Evolutionary conservation across 495 filamentous ascomycete genomes (phyloP), one percentile per base, ranked within the genome.

Genomic region (Staphylotrichum tortipilum): DNA sequence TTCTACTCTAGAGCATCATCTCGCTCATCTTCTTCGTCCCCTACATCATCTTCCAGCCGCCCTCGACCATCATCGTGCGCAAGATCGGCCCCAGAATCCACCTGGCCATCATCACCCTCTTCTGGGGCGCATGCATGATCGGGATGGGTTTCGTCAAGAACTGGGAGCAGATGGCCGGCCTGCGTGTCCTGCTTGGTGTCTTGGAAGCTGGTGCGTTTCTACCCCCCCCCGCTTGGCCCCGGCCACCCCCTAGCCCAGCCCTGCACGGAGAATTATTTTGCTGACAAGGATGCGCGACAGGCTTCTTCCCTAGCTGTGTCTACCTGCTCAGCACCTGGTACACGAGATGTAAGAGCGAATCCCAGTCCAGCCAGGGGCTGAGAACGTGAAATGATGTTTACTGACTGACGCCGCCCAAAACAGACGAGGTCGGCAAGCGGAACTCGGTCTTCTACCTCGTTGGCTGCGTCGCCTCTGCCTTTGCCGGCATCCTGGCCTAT

Each of bases 321-420:
- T 85, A 83, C 55, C 65, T 84, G 12, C 69, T 85, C 2, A 74
- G 68, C 29, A 81, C 76, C 36, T 84, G 81, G 81, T 84, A 84
- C 55, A 77, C 76, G 4, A 61, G 80, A 55, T 84, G 64, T 68
- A 54, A 50, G 66, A 50, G 23, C 4, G 18, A 3, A n/a, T n/a
- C n/a, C n/a, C n/a, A n/a, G 41, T 28, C 6, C 19, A 10, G 1
- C 11, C 7, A 14, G n/a, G 11, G 37, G 22, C 9, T 24, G 0
- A 14, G n/a, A 7, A 5, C 36, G 21, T 29, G 5, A 17, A 17
- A 7, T 0, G 17, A 19, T 7, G 17, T 17, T 33, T 29, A 19
- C 50, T 60, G 42, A 47, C 39, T 18, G 7, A 3, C 7, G n/a
- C n/a, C n/a, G n/a, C n/a, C n/a, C n/a, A n/a, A 15, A 15, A 30